Percentiles rank a stretch among this genome's conserved stretches.
Conservation (phyloP, 805 yeast genomes). For the Debaryomyces tyrocola region DNA sequence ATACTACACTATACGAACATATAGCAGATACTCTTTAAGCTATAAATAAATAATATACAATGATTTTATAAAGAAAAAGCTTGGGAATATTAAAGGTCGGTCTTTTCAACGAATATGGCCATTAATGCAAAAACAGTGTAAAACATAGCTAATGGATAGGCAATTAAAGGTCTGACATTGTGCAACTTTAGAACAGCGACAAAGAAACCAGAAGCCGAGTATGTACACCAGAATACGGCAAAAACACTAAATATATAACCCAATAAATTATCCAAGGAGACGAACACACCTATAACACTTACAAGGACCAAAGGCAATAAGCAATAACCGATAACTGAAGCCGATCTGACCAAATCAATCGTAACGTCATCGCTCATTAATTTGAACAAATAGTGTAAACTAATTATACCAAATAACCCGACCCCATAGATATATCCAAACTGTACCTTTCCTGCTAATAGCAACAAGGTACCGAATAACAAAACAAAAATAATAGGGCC, state of each 20-base stretch:
- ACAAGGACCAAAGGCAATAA: conserved; percentile 82
- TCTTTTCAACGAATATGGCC: conserved; percentile 76
- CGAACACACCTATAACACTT: conserved; percentile 67
- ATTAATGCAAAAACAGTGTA: conserved; percentile 93
- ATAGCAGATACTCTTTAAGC: neutral
- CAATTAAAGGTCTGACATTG: conserved; percentile 86
- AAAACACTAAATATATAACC: conserved; percentile 72
- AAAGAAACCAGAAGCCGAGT: conserved; percentile 89
- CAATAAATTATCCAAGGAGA: conserved; percentile 65
- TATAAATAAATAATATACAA: conserved; percentile 2
- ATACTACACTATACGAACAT: neutral
- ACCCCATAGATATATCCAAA: conserved; percentile 97
- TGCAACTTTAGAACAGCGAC: conserved; percentile 79
- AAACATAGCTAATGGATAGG: conserved; percentile 88
- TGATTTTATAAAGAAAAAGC: neutral
- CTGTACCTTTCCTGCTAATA: conserved; percentile 90
- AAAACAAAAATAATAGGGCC: conserved; percentile 92
- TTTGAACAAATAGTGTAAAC: conserved; percentile 81
- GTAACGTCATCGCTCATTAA: conserved; percentile 72
- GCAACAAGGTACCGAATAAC: conserved; percentile 76
- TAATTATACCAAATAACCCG: conserved; percentile 84
- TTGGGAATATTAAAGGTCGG: conserved; percentile 4
- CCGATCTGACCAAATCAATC: conserved; percentile 68
- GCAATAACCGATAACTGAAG: conserved; percentile 93
- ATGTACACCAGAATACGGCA: conserved; percentile 87